These are phyloP conservation scores for Ustilago curta DNA, from an alignment of 1,284 basidiomycete genomes.

Conservation along the genomic window DNA sequence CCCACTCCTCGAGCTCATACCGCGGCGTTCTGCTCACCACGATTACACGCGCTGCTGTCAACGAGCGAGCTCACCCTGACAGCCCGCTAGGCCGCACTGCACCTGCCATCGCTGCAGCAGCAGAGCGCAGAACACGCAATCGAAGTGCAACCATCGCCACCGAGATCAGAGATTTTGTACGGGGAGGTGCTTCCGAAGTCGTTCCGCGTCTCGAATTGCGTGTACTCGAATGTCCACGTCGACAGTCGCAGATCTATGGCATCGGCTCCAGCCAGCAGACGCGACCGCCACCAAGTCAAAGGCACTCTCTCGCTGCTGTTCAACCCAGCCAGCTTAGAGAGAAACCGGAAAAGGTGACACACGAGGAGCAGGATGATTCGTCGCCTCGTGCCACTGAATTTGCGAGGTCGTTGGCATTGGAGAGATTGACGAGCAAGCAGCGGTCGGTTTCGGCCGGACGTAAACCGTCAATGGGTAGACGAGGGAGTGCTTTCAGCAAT, in stretches of 20 bases:
- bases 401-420: slow-evolving; percentile 11
- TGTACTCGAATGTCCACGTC: slow-evolving; percentile 24
- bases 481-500: background rate
- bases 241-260: slow-evolving; percentile 14
- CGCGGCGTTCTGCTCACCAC: slow-evolving; percentile 40
- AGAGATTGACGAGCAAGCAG: slow-evolving; percentile 18
- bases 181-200: slow-evolving; percentile 30
- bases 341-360: background rate
- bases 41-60: slow-evolving; percentile 15
- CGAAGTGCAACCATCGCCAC: slow-evolving; percentile 29
- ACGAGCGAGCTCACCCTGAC: background rate
- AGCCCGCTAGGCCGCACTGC: background rate
- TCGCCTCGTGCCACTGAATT: slow-evolving; percentile 16
- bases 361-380: slow-evolving; percentile 9
- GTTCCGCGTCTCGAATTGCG: slow-evolving; percentile 32
- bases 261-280: background rate
- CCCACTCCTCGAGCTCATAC: slow-evolving; percentile 11
- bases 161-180: slow-evolving; percentile 20
- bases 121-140: slow-evolving; percentile 5
- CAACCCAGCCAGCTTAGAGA: slow-evolving; percentile 3
- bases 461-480: background rate
- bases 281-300: background rate
- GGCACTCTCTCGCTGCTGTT: slow-evolving; percentile 20
- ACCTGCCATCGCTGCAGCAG: background rate
- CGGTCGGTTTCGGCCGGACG: background rate